phyloP scores from a whole-genome alignment of 2,329 filamentous ascomycete species.

The Fusarium secorum region DNA sequence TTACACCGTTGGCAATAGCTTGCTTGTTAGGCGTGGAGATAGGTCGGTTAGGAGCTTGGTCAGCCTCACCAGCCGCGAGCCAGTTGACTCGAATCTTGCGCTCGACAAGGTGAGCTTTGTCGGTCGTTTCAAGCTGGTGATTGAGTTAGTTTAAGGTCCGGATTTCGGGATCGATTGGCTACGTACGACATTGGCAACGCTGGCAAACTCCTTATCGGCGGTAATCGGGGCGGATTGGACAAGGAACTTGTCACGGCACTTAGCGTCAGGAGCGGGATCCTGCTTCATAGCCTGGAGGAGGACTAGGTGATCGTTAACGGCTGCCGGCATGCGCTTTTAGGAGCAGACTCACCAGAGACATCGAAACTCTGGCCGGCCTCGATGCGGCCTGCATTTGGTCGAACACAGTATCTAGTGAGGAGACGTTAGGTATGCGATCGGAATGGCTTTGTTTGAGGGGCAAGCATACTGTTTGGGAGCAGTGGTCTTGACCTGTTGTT shows the following conservation, averaged over 20 bases:
- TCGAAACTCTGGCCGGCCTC: constrained; percentile 90
- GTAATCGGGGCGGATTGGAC: constrained; percentile 90
- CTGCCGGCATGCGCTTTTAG: neutral
- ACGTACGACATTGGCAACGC: constrained; percentile 81
- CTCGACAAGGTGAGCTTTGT: constrained; percentile 84
- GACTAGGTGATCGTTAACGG: constrained; percentile 61
- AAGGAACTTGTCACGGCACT: constrained; percentile 97
- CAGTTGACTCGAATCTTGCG: constrained; percentile 95
- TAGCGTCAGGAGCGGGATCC: constrained; percentile 83
- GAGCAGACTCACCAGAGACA: constrained; percentile 75
- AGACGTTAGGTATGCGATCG: constrained; percentile 29
- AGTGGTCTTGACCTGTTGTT: constrained; percentile 90
- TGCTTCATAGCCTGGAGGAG: constrained; percentile 98
- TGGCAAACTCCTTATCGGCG: constrained; percentile 82
- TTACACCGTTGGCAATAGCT: constrained; percentile 52
- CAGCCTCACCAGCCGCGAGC: constrained; percentile 65
- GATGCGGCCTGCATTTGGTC: constrained; percentile 95
- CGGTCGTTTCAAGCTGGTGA: constrained; percentile 76
- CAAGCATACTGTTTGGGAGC: constrained; percentile 89
- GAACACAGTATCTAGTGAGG: constrained; percentile 86
- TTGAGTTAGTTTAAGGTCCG: constrained; percentile 5
- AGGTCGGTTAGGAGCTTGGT: constrained; percentile 38
- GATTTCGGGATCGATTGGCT: neutral
- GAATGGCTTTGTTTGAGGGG: constrained; percentile 20
- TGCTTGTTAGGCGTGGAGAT: constrained; percentile 53